A percentile compares a stretch with the other conserved stretches of the same genome.
phyloP scores from a whole-genome alignment of 352 stramenopile genomes.

The Pythium apleroticum region DNA sequence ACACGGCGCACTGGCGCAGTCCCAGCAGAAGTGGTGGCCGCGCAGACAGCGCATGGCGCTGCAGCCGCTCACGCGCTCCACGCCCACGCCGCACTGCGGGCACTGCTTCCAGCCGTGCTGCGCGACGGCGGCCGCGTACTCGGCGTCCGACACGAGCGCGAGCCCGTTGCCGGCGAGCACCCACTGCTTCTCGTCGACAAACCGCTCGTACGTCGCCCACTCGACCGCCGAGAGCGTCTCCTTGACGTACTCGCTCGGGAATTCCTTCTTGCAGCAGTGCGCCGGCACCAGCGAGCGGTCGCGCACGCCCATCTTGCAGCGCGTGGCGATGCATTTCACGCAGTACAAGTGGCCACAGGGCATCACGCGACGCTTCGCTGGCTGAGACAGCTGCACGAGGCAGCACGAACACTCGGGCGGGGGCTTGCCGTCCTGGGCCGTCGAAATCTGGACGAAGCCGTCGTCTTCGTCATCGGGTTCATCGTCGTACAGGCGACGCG shows the following conservation, averaged over 20 bases:
- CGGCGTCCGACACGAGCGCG: constrained; percentile 45
- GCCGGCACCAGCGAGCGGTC: constrained; percentile 61
- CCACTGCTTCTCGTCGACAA: constrained; percentile 57
- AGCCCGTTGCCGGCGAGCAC: constrained; percentile 39
- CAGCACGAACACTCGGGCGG: constrained; percentile 46
- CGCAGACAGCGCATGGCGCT: constrained; percentile 57
- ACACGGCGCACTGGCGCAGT: constrained; percentile 40
- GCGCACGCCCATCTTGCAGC: constrained; percentile 49
- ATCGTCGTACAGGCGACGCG: constrained; percentile 32
- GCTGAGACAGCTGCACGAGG: constrained; percentile 21
- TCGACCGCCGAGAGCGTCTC: constrained; percentile 36
- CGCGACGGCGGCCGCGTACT: constrained; percentile 50
- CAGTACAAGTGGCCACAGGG: constrained; percentile 72
- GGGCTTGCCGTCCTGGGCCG: constrained; percentile 34
- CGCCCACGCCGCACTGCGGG: constrained; percentile 65
- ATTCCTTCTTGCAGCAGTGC: constrained; percentile 74
- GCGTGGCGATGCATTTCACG: constrained; percentile 43
- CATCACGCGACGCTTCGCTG: constrained; percentile 30
- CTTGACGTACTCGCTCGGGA: constrained; percentile 59
- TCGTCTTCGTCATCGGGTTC: constrained; percentile 29
- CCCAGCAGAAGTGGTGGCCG: constrained; percentile 67
- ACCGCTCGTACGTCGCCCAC: constrained; percentile 48
- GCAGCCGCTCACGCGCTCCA: constrained; percentile 53
- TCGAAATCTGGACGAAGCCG: constrained; percentile 13
- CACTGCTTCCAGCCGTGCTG: constrained; percentile 48